phyloP scores from a whole-genome alignment of 371 early-diverging fungal species.

The Chytridiales sp. region DNA sequence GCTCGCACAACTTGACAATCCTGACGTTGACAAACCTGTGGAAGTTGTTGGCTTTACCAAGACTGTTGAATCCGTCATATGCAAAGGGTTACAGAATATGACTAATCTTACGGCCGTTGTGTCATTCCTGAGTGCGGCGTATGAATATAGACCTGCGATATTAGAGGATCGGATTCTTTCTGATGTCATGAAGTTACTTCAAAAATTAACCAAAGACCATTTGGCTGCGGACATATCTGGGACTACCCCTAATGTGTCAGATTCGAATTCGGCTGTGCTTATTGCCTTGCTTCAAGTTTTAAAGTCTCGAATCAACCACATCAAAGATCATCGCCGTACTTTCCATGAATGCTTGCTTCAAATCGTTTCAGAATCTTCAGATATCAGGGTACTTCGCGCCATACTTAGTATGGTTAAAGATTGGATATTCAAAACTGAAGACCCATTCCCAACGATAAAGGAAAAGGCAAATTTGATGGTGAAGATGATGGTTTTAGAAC shows the following conservation, averaged over 20 bases:
- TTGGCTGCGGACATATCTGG: constrained; percentile 35
- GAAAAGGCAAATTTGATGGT: constrained; percentile 90
- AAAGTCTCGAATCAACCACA: constrained; percentile 70
- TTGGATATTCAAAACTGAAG: constrained; percentile 80
- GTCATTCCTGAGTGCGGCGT: constrained; percentile 70
- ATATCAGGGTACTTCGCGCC: constrained; percentile 66
- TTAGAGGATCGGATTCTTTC: constrained; percentile 60
- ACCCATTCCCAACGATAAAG: constrained; percentile 92
- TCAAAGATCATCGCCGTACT: constrained; percentile 87
- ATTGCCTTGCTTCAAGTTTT: constrained; percentile 68
- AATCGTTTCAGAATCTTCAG: constrained; percentile 79
- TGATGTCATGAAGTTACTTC: constrained; percentile 77
- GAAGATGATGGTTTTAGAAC: constrained; percentile 84
- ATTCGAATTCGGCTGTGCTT: constrained; percentile 21
- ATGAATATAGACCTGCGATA: constrained; percentile 63
- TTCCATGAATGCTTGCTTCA: constrained; percentile 79
- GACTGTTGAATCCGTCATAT: constrained; percentile 62
- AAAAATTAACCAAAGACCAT: constrained; percentile 81
- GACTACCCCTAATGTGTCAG: background rate
- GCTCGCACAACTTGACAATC: constrained; percentile 63
- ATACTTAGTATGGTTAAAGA: constrained; percentile 81
- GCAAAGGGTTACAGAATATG: constrained; percentile 64
- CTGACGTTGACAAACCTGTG: constrained; percentile 60
- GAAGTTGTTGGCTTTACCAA: constrained; percentile 60
- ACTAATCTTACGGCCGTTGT: constrained; percentile 70